Evolutionary conservation across 129 eudicot species (phyloP).

Genomic region (Rutidosis leptorrhynchoides): DNA sequence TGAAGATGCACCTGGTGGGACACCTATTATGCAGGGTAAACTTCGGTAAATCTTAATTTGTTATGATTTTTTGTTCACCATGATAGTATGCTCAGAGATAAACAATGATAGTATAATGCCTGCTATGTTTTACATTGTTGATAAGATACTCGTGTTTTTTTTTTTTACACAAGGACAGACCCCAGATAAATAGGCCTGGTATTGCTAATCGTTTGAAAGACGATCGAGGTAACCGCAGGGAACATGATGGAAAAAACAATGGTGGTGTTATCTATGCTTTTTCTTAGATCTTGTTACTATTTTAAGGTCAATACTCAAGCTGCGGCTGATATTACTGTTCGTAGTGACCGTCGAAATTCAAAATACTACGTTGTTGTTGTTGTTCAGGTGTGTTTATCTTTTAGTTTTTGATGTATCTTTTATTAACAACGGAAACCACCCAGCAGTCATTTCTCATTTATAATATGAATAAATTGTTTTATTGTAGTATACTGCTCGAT

Average conservation of each 20-base stretch:
- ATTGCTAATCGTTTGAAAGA: constrained; percentile 62
- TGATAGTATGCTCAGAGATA: not conserved
- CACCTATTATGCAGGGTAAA: constrained; percentile 88
- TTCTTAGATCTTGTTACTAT: no score
- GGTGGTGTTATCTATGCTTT: no score
- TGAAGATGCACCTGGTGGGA: constrained; percentile 91
- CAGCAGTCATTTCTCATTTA: no score
- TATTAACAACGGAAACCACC: no score
- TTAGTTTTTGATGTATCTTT: no score
- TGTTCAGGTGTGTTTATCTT: no score
- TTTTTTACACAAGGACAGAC: constrained; percentile 75
- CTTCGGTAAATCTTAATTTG: not conserved
- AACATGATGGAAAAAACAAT: constrained; percentile 60
- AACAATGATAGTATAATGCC: not conserved
- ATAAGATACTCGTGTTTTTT: constrained; percentile 6
- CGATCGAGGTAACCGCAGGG: constrained; percentile 67
- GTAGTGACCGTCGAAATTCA: no score
- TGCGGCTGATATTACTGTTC: no score
- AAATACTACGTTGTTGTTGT: no score
- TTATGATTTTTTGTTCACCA: not conserved
- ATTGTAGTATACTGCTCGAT: no score
- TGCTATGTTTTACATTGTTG: constrained; percentile 18
- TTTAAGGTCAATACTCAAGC: no score
- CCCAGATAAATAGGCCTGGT: constrained; percentile 65
- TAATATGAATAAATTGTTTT: no score